Evolutionary conservation across 371 early-diverging fungal genomes (phyloP).

Genomic region (Mucor piriformis): DNA sequence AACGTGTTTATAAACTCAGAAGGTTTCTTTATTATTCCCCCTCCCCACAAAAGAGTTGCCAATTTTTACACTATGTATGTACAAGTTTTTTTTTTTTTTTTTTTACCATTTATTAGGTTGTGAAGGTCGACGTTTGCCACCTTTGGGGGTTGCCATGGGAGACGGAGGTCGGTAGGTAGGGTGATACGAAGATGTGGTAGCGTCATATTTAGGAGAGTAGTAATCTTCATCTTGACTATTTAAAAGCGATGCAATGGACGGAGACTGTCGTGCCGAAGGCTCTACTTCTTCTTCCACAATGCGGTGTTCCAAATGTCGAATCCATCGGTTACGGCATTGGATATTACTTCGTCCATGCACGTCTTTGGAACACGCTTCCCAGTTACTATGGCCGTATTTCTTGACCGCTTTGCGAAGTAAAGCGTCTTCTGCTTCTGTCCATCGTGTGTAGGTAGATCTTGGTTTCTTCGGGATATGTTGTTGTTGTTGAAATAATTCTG

Average conservation of each 20-base stretch:
- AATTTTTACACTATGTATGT: too few relatives aligned
- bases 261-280: slow-evolving; percentile 41
- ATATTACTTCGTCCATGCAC: slow-evolving; percentile 40
- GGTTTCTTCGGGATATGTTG: slow-evolving; percentile 35
- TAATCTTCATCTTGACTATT: slow-evolving; percentile 29
- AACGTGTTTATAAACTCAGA: neutral
- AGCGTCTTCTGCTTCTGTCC: slow-evolving; percentile 45
- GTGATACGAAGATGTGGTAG: slow-evolving; percentile 13
- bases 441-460: slow-evolving; percentile 43
- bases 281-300: slow-evolving; percentile 9
- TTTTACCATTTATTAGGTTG: slow-evolving; percentile 16
- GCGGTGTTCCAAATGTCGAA: slow-evolving; percentile 25
- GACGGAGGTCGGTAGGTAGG: slow-evolving; percentile 46
- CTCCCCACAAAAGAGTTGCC: too few relatives aligned
- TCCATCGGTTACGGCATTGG: slow-evolving; percentile 57
- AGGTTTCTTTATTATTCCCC: too few relatives aligned
- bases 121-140: slow-evolving; percentile 20
- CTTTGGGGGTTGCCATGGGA: slow-evolving; percentile 45
- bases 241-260: slow-evolving; percentile 49
- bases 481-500: neutral
- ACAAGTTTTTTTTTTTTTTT: neutral
- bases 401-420: slow-evolving; percentile 34
- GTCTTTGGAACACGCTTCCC: slow-evolving; percentile 42
- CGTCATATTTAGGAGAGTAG: slow-evolving; percentile 23
- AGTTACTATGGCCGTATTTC: slow-evolving; percentile 40